Evolutionary conservation across 2,329 filamentous ascomycete genomes (phyloP).

Genomic region (Aspergillus proliferans): DNA sequence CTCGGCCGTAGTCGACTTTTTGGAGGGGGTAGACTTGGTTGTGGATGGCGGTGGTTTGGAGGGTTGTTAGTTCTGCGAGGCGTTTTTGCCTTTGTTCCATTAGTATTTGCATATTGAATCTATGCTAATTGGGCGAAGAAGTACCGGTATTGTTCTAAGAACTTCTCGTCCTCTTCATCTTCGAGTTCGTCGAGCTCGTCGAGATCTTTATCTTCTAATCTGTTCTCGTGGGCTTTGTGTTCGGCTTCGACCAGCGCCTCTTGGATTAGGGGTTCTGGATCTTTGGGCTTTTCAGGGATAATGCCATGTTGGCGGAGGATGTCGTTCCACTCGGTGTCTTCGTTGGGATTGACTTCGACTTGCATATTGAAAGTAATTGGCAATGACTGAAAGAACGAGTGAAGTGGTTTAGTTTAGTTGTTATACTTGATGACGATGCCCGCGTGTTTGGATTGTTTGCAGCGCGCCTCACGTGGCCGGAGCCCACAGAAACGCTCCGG

Average conservation of each 20-base stretch:
- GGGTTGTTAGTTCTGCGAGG: slow-evolving; percentile 68
- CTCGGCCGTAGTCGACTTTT: slow-evolving; percentile 85
- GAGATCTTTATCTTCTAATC: slow-evolving; percentile 87
- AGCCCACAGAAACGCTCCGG: slow-evolving; percentile 27
- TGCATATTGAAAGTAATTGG: slow-evolving; percentile 38
- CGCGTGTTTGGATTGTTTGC: slow-evolving; percentile 38
- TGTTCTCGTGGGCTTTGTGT: slow-evolving; percentile 79
- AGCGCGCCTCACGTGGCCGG: slow-evolving; percentile 17
- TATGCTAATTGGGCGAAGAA: slow-evolving; percentile 1
- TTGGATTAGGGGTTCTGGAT: slow-evolving; percentile 91
- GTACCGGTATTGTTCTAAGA: slow-evolving; percentile 75
- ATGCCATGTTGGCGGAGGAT: slow-evolving; percentile 94
- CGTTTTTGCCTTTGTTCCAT: slow-evolving; percentile 61
- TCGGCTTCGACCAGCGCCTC: slow-evolving; percentile 84
- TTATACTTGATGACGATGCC: slow-evolving; percentile 2
- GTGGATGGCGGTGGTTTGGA: slow-evolving; percentile 72
- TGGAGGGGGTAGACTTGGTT: slow-evolving; percentile 89
- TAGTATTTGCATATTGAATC: neutral
- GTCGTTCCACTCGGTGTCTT: slow-evolving; percentile 99
- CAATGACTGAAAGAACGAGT: slow-evolving; percentile 1
- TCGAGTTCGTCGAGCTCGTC: slow-evolving; percentile 91
- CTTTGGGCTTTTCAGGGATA: slow-evolving; percentile 95
- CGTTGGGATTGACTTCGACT: slow-evolving; percentile 90
- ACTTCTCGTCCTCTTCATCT: slow-evolving; percentile 89
- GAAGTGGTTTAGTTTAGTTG: no score